These are phyloP conservation scores for Crithidia bombi DNA, from an alignment of 208 protist genomes.

Conservation along the genomic window DNA sequence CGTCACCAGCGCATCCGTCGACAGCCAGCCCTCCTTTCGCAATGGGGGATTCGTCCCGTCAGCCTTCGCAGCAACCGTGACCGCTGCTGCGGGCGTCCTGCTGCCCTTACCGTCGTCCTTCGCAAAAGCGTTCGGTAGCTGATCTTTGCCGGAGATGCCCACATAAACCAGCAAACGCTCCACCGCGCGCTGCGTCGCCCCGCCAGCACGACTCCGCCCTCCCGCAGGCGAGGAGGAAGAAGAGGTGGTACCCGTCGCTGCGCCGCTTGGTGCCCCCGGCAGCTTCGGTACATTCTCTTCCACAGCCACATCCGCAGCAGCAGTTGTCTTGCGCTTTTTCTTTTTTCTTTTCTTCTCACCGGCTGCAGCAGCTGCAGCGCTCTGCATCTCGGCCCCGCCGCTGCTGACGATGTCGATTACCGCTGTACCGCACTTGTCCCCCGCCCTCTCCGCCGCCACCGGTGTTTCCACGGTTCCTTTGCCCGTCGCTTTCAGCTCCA, in stretches of 20 bases:
- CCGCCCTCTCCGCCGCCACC: neutral
- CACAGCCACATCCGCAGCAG: neutral
- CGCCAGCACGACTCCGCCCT: neutral
- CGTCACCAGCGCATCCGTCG: conserved; percentile 15
- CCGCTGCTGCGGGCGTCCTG: too few species aligned
- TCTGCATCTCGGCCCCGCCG: neutral
- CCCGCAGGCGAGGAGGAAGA: too few species aligned
- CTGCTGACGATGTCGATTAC: neutral
- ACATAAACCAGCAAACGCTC: conserved; percentile 25
- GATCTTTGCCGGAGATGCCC: conserved; percentile 14
- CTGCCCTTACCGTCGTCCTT: neutral
- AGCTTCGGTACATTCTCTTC: neutral
- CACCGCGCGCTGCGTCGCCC: conserved; percentile 25
- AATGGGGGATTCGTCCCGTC: neutral
- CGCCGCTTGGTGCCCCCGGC: neutral
- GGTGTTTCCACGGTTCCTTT: neutral
- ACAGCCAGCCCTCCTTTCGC: conserved; percentile 1
- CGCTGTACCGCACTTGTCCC: neutral
- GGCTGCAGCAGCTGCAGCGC: neutral
- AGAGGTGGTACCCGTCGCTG: neutral
- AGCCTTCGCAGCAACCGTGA: neutral
- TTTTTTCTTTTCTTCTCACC: conserved; percentile 24
- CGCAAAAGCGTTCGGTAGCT: conserved; percentile 4
- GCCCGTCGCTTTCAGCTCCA: conserved; percentile 31
- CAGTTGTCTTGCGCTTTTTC: neutral